Percentiles rank a stretch among this genome's conserved stretches.
Evolutionary conservation across 192 early-diverging fungal species (phyloP).

Genomic region (Coemansia sp.): DNA sequence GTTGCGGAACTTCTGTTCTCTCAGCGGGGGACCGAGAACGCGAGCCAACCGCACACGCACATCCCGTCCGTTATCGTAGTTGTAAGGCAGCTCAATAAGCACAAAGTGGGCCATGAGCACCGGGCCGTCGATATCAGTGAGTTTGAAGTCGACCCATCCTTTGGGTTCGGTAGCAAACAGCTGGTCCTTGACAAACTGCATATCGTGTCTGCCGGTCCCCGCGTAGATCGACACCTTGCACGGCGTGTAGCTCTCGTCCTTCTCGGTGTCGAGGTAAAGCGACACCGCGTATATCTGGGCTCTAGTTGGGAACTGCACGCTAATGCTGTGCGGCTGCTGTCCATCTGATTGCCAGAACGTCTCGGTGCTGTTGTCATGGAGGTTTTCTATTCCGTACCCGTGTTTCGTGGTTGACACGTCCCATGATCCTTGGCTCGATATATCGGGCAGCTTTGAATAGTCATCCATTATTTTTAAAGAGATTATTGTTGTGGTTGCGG

Average conservation of each 20-base stretch:
- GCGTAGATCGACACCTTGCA: slow-evolving; percentile 25
- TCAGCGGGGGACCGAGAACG: slow-evolving; percentile 29
- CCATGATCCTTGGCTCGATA: slow-evolving; percentile 27
- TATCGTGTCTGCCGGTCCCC: slow-evolving; percentile 32
- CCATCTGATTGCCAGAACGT: slow-evolving; percentile 56
- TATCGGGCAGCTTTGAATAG: slow-evolving; percentile 22
- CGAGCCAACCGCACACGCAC: slow-evolving; percentile 38
- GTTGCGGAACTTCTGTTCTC: slow-evolving; percentile 26
- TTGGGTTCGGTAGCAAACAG: slow-evolving; percentile 25
- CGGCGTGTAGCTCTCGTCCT: slow-evolving; percentile 55
- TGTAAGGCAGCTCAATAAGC: slow-evolving; percentile 38
- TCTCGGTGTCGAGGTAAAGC: slow-evolving; percentile 33
- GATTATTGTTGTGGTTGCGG: not conserved
- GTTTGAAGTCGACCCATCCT: slow-evolving; percentile 34
- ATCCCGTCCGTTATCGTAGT: slow-evolving; percentile 49
- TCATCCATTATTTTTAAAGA: not conserved
- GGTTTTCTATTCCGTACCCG: slow-evolving; percentile 26
- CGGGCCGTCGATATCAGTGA: slow-evolving; percentile 16
- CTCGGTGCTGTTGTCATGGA: slow-evolving; percentile 23
- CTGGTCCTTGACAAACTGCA: slow-evolving; percentile 23
- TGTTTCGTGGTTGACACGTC: slow-evolving; percentile 40
- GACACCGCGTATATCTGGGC: slow-evolving; percentile 33
- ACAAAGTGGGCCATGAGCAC: slow-evolving; percentile 35
- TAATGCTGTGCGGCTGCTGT: slow-evolving; percentile 42
- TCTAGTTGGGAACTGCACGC: slow-evolving; percentile 22